These are phyloP conservation scores for Schoenoplectus triqueter DNA, from an alignment of 202 grass and related monocot species.

Conservation along the genomic window DNA sequence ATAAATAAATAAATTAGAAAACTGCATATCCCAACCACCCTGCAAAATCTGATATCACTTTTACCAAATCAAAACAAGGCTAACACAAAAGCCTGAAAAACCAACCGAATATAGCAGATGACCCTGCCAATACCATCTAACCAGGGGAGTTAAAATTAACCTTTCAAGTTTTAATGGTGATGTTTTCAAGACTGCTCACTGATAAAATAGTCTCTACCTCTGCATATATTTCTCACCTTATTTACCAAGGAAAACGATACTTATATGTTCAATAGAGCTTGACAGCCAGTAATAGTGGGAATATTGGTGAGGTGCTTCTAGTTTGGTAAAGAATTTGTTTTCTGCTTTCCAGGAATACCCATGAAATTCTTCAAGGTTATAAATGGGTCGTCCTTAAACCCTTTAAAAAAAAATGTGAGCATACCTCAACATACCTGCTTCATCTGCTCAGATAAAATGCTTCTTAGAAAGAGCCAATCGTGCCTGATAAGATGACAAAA, in stretches of 20 bases:
- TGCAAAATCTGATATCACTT: background rate
- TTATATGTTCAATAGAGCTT: slow-evolving; percentile 19
- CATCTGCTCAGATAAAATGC: slow-evolving; percentile 71
- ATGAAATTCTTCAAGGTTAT: slow-evolving; percentile 3
- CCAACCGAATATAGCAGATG: background rate
- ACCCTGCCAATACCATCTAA: background rate
- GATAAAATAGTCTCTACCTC: slow-evolving; percentile 7
- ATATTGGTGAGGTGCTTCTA: slow-evolving; percentile 10
- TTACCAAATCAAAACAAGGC: background rate
- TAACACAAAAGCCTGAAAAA: background rate
- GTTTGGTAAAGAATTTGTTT: background rate
- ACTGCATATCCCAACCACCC: background rate
- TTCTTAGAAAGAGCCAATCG: slow-evolving; percentile 84
- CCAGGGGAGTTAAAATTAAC: background rate
- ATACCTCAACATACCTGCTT: slow-evolving; percentile 93
- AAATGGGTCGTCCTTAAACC: slow-evolving; percentile 33
- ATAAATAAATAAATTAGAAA: slow-evolving; percentile 28
- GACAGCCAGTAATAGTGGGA: background rate
- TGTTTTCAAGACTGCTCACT: background rate
- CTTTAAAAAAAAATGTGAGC: slow-evolving; percentile 47
- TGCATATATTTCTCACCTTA: background rate
- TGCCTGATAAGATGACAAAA: slow-evolving; percentile 68
- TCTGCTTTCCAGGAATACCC: background rate
- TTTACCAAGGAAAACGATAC: slow-evolving; percentile 41
- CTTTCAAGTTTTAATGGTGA: background rate